A percentile compares a stretch with the other conserved stretches of the same genome.
These are phyloP conservation scores for Guyanaporus albipodus DNA, from an alignment of 768 basidiomycete genomes.

Conservation along the genomic window DNA sequence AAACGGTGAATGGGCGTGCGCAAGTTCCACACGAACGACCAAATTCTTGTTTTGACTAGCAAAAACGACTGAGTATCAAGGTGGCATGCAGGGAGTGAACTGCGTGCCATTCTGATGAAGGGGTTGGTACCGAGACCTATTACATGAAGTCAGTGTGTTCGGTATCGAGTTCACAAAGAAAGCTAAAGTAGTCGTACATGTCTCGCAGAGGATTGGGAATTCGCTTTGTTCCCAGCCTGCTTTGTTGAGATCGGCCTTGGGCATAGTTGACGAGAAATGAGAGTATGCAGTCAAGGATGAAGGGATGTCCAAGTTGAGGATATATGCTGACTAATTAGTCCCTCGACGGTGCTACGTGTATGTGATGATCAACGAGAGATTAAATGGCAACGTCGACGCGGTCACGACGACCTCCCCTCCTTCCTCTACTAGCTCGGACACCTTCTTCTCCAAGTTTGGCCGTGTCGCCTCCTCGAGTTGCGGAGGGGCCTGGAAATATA, in stretches of 20 bases:
- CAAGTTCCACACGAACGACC: constrained; percentile 97
- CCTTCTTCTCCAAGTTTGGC: constrained; percentile 85
- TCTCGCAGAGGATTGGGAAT: constrained; percentile 92
- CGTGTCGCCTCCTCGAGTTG: constrained; percentile 86
- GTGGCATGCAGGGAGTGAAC: background rate
- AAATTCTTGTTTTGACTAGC: constrained; percentile 98
- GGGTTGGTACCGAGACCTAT: constrained; percentile 85
- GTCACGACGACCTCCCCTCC: constrained; percentile 86
- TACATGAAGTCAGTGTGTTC: constrained; percentile 4
- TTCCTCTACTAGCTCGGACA: constrained; percentile 72
- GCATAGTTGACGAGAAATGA: constrained; percentile 40
- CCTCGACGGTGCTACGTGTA: constrained; percentile 38
- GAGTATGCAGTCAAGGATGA: no score
- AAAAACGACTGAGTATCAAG: constrained; percentile 23
- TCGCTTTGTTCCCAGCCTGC: constrained; percentile 93
- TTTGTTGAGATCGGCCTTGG: constrained; percentile 92
- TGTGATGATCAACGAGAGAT: constrained; percentile 60
- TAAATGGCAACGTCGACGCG: constrained; percentile 86
- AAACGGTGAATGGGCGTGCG: constrained; percentile 93
- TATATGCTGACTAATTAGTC: constrained; percentile 29
- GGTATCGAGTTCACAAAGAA: background rate
- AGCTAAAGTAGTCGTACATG: constrained; percentile 51
- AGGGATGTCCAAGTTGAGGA: constrained; percentile 1
- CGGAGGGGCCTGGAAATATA: constrained; percentile 93
- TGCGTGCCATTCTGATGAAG: constrained; percentile 87